Conservation (phyloP, 371 early-diverging fungal species). For the Batkoa obscura region DNA sequence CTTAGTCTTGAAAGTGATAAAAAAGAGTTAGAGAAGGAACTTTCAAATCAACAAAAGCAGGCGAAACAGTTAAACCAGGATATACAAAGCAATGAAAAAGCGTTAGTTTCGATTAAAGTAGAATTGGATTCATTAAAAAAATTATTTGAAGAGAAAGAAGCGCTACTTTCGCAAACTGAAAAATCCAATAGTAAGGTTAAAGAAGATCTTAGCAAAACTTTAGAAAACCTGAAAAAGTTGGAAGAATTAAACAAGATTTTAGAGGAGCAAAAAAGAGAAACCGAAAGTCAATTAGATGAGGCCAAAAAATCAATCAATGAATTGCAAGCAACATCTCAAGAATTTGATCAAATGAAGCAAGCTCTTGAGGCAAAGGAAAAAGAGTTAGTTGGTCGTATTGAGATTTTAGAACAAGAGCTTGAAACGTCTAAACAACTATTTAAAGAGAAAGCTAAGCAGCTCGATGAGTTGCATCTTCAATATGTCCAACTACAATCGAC, state of each 20-base stretch:
- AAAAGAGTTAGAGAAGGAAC: neutral
- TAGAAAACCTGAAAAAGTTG: too few species aligned
- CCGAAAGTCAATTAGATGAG: neutral
- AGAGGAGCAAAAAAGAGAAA: neutral
- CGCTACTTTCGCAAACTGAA: neutral
- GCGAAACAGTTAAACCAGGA: neutral
- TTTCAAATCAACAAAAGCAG: neutral
- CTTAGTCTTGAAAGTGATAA: neutral
- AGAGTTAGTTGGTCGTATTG: neutral
- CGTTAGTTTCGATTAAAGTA: neutral
- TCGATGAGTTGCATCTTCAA: neutral
- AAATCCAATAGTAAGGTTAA: neutral
- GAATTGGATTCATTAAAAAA: neutral
- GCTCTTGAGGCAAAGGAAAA: neutral
- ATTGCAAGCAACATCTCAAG: neutral
- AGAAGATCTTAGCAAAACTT: neutral
- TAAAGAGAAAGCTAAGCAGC: neutral
- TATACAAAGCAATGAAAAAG: neutral
- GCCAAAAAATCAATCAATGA: neutral
- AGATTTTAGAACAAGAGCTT: conserved; percentile 2
- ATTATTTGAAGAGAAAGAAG: neutral
- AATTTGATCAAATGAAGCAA: neutral
- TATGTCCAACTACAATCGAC: neutral
- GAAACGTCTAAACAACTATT: neutral
- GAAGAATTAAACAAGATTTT: neutral